Percentiles rank a stretch among this genome's conserved stretches.
phyloP scores from a whole-genome alignment of 2,329 filamentous ascomycete genomes.

The Eutypa lata region DNA sequence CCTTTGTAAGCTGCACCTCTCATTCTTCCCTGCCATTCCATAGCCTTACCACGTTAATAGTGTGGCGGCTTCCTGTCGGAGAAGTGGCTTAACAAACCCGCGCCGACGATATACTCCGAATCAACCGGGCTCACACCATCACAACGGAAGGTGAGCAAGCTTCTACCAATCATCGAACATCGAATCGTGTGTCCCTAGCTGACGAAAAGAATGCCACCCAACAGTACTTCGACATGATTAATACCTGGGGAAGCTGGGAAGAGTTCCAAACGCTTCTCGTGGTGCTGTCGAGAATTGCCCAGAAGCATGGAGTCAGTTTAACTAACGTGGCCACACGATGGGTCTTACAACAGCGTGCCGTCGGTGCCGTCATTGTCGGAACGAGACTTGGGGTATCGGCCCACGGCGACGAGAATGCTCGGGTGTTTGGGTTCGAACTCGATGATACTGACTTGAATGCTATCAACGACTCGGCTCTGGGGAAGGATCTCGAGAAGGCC shows the following conservation, averaged over 20 bases:
- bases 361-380: slow-evolving; percentile 33
- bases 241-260: slow-evolving; percentile 26
- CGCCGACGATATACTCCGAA: slow-evolving; percentile 29
- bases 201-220: not conserved
- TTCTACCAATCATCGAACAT: not conserved
- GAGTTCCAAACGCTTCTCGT: slow-evolving; percentile 28
- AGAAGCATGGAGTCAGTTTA: slow-evolving; percentile 24
- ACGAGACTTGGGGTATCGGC: slow-evolving; percentile 27
- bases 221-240: slow-evolving; percentile 31
- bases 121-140: slow-evolving; percentile 29
- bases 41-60: slow-evolving; percentile 7
- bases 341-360: slow-evolving; percentile 30
- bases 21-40: too few relatives aligned
- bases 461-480: slow-evolving; percentile 22
- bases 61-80: slow-evolving; percentile 34
- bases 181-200: not conserved
- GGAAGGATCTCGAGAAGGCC: slow-evolving; percentile 10
- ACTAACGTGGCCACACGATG: slow-evolving; percentile 31
- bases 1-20: slow-evolving; percentile 24
- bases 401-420: slow-evolving; percentile 25
- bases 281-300: slow-evolving; percentile 17
- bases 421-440: slow-evolving; percentile 22
- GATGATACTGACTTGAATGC: slow-evolving; percentile 19
- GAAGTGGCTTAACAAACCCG: slow-evolving; percentile 28
- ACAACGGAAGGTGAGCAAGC: slow-evolving; percentile 28